Conservation (phyloP, 352 stramenopile genomes). For the Phytophthora constricta region DNA sequence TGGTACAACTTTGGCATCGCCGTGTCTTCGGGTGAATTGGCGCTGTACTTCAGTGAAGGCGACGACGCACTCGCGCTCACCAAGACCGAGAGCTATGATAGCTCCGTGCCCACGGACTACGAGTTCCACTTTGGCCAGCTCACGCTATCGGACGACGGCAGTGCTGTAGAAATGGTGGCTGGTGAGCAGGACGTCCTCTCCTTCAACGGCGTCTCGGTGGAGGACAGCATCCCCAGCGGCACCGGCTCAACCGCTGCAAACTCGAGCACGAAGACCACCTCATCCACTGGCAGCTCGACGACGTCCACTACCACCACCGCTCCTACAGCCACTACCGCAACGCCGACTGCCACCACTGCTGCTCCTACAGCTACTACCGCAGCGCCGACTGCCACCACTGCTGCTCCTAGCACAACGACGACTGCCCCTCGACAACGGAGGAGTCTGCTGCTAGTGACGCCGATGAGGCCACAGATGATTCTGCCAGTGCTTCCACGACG, state of each 20-base stretch:
- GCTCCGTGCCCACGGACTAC: conserved; percentile 39
- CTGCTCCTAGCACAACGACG: background rate
- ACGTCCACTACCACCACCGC: conserved; percentile 24
- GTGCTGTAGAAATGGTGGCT: conserved; percentile 48
- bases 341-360: conserved; percentile 19
- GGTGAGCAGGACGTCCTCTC: conserved; percentile 61
- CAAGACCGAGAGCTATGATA: conserved; percentile 42
- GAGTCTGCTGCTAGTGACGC: conserved; percentile 1
- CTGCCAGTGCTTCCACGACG: background rate
- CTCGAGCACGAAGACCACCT: conserved; percentile 23
- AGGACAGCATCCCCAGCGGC: conserved; percentile 48
- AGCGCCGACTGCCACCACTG: conserved; percentile 6
- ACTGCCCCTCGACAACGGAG: background rate
- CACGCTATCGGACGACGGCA: conserved; percentile 70
- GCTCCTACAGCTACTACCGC: conserved; percentile 16
- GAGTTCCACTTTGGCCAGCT: conserved; percentile 76
- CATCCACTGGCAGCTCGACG: conserved; percentile 10
- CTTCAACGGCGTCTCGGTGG: conserved; percentile 72
- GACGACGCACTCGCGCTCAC: conserved; percentile 47
- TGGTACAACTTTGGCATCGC: conserved; percentile 80
- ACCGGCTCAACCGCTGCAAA: conserved; percentile 22
- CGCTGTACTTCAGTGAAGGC: conserved; percentile 64
- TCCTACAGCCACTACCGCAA: conserved; percentile 11
- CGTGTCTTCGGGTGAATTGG: conserved; percentile 43
- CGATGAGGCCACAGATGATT: conserved; percentile 2